Evolutionary conservation across 148 eudicot genomes (phyloP).

Genomic region (Nyssa sinensis): DNA sequence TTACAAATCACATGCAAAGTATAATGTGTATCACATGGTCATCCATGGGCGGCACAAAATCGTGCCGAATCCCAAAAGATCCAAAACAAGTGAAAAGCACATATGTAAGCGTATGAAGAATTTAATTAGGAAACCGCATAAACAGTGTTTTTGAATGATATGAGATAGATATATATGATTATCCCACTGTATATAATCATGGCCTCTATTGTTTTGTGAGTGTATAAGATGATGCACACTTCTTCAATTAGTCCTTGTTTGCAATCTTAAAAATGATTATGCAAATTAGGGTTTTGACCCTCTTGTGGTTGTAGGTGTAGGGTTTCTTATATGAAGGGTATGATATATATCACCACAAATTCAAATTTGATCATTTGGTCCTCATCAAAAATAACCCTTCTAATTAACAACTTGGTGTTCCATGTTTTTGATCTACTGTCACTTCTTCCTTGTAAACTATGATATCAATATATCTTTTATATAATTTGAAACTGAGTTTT

Average conservation of each 20-base stretch:
- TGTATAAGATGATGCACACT: neutral
- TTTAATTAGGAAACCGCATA: neutral
- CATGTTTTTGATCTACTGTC: neutral
- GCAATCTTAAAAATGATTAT: neutral
- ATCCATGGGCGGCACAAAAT: constrained; percentile 15
- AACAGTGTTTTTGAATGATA: constrained; percentile 25
- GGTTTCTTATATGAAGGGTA: neutral
- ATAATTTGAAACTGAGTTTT: neutral
- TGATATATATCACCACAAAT: neutral
- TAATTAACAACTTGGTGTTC: neutral
- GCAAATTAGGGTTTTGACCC: constrained; percentile 9
- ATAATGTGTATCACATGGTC: constrained; percentile 7
- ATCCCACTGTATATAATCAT: neutral
- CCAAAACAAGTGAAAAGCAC: constrained; percentile 12
- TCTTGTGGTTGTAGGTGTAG: neutral
- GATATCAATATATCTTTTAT: neutral
- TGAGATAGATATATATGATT: constrained; percentile 19
- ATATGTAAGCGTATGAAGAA: neutral
- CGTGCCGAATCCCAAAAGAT: constrained; percentile 22
- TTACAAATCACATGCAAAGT: neutral
- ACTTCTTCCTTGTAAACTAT: neutral
- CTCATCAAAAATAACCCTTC: neutral
- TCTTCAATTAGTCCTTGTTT: neutral
- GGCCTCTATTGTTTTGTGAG: neutral
- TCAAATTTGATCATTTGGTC: neutral